These are phyloP conservation scores for Amaranthus tricolor DNA, from an alignment of 179 eudicot species.

Conservation along the genomic window DNA sequence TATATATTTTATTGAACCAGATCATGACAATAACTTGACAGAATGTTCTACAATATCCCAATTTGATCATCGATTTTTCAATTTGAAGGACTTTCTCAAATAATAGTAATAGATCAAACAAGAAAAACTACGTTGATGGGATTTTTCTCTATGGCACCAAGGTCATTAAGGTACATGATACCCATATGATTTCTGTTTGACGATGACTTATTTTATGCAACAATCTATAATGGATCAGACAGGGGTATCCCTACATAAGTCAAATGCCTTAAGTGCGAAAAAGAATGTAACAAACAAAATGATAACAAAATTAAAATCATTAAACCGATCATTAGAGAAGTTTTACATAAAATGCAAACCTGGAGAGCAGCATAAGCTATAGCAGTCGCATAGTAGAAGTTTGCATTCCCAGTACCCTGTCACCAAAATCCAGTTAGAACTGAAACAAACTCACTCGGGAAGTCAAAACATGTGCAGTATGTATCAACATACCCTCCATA, in stretches of 20 bases:
- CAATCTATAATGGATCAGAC: neutral
- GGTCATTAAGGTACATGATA: neutral
- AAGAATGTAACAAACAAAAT: neutral
- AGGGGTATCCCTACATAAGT: neutral
- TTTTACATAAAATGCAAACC: constrained; percentile 38
- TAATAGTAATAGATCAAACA: too few species aligned
- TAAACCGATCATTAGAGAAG: neutral
- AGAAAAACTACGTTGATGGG: too few species aligned
- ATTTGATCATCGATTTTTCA: neutral
- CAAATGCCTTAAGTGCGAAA: neutral
- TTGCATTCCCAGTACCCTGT: constrained; percentile 99
- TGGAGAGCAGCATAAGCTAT: constrained; percentile 87
- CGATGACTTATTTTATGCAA: neutral
- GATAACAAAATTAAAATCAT: neutral
- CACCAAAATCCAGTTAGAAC: constrained; percentile 13
- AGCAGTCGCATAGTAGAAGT: constrained; percentile 94
- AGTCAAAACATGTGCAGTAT: neutral
- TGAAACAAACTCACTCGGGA: neutral
- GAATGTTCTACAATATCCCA: neutral
- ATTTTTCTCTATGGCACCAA: neutral
- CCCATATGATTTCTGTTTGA: neutral
- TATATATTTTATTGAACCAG: neutral
- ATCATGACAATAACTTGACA: neutral
- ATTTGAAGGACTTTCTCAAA: too few species aligned
- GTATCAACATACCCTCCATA: constrained; percentile 79